phyloP scores from a whole-genome alignment of 345 rosid species.

The Eucalyptus microcorys region DNA sequence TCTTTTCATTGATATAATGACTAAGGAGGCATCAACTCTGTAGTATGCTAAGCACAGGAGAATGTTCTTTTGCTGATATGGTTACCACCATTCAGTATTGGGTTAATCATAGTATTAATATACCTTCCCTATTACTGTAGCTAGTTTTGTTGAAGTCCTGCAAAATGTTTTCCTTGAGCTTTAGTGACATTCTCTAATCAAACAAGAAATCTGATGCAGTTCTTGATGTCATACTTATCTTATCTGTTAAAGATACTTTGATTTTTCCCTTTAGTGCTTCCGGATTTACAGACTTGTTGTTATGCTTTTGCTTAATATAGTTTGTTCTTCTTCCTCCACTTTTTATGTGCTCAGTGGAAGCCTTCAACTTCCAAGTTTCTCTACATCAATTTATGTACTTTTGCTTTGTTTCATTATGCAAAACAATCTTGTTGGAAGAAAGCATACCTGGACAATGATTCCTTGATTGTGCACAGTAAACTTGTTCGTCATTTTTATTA shows the following conservation, averaged over 20 bases:
- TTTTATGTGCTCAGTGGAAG: neutral
- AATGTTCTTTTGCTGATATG: neutral
- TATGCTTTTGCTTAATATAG: neutral
- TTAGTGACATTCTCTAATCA: neutral
- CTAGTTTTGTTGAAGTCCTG: neutral
- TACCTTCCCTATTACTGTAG: neutral
- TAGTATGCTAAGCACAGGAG: neutral
- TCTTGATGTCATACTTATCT: neutral
- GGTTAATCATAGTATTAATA: neutral
- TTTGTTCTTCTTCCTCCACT: neutral
- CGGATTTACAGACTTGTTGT: neutral
- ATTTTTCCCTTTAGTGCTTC: neutral
- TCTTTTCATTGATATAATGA: neutral
- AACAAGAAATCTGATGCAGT: neutral
- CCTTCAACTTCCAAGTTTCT: neutral
- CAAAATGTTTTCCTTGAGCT: neutral
- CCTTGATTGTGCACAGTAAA: neutral
- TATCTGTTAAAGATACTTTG: neutral
- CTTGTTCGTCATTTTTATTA: neutral
- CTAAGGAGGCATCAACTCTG: neutral
- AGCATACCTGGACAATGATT: neutral
- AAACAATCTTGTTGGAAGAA: neutral
- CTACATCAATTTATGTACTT: neutral
- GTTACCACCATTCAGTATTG: neutral
- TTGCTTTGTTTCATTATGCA: neutral